Base-by-base conservation (phyloP, 2,329 filamentous ascomycete genomes). In the Fulvia fulva region DNA sequence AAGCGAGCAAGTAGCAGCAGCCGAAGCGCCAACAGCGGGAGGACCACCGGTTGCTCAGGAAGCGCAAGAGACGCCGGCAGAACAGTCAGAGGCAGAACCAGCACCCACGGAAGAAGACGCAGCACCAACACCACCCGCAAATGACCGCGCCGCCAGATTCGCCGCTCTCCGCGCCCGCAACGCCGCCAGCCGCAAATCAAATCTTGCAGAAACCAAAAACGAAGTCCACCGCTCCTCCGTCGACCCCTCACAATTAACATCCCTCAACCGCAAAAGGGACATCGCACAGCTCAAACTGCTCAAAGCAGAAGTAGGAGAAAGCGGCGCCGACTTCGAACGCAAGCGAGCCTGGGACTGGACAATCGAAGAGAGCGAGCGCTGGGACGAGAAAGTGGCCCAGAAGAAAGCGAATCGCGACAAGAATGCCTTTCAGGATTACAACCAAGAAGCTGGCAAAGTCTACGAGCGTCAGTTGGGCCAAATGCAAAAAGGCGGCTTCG, bases 291-390 rank as follows among this genome's bases (percentile, higher is more conserved):
- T 97, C 74, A 99, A 97, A 71, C 84, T 99, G 0, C 82, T 97
- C 45, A 96, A 96, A 78, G 90, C 91, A 3, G 91, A 97, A 68
- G 87, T 91, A 1, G 90, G 92, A 73, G 90, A 90, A 19, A 80
- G 82, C 0, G 91, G 91, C 32, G 91, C 90, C 56, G 94, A 97
- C 74, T 99, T 97, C 71, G 94, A 99, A 80, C 89, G 94, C 65
- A 97, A 97, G 77, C 87, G 94, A 43, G 94, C 94, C 1, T 99
- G 94, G 94, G 94, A 97, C 77, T 99, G 94, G 90, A 99, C 94
- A 0, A 80, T 93, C 6, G 94, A 99, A 64, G 94, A 99, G 77
- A 89, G 86, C 67, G 94, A 97, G 77, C 85, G 83, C 65, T 99
- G 94, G 94, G 94, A 99, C 75, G 88, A 87, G 77, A 87, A 92